A percentile compares a stretch with the other conserved stretches of the same genome.
These are phyloP conservation scores for Penicillium sp. DNA, from an alignment of 2,329 filamentous ascomycete genomes.

Conservation along the genomic window DNA sequence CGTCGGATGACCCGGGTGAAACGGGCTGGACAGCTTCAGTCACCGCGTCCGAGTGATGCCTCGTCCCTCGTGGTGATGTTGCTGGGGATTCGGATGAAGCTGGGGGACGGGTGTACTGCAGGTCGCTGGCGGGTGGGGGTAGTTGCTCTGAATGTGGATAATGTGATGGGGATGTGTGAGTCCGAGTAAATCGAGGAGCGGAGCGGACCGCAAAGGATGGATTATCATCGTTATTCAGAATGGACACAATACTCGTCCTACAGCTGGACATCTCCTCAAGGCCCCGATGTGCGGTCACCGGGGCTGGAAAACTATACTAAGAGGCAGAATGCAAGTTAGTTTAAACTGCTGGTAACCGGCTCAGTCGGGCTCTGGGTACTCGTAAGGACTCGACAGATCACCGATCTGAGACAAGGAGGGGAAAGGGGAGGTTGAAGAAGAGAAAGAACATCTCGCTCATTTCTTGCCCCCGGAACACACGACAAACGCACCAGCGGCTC, in stretches of 20 bases:
- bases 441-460: slow-evolving; percentile 9
- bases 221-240: slow-evolving; percentile 50
- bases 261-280: slow-evolving; percentile 33
- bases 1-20: slow-evolving; percentile 37
- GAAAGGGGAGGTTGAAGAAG: slow-evolving; percentile 9
- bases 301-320: slow-evolving; percentile 22
- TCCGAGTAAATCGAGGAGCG: slow-evolving; percentile 23
- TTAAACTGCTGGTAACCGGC: slow-evolving; percentile 4
- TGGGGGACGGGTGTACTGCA: slow-evolving; percentile 18
- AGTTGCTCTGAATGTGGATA: slow-evolving; percentile 23
- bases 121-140: slow-evolving; percentile 19
- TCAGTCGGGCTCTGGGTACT: slow-evolving; percentile 6
- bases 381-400: slow-evolving; percentile 9
- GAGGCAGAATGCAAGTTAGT: slow-evolving; percentile 16
- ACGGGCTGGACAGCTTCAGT: slow-evolving; percentile 28
- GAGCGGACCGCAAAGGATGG: slow-evolving; percentile 48
- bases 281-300: slow-evolving; percentile 18
- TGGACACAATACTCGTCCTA: slow-evolving; percentile 43
- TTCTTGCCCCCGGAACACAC: slow-evolving; percentile 11
- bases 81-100: slow-evolving; percentile 29
- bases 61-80: slow-evolving; percentile 27
- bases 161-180: slow-evolving; percentile 23
- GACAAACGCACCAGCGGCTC: slow-evolving; percentile 31
- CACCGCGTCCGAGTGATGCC: slow-evolving; percentile 27
- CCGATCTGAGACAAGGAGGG: not conserved